These are phyloP conservation scores for Penicillium riverlandense DNA, from an alignment of 495 filamentous ascomycete species.

Conservation along the genomic window DNA sequence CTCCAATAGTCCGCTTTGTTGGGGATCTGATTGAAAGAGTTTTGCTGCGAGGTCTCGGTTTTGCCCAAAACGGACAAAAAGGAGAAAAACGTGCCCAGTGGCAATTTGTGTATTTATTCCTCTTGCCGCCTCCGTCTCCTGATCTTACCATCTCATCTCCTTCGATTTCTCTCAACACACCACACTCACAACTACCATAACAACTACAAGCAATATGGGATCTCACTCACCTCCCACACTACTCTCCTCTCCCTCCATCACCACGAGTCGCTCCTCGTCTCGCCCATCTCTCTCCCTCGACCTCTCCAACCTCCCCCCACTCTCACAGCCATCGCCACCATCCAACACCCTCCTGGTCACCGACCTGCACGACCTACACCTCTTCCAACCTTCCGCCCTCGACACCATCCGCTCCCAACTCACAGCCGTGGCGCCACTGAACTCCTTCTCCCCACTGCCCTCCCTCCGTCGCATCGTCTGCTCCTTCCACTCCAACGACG, in stretches of 20 bases:
- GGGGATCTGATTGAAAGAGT: too few relatives aligned
- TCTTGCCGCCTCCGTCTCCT: too few relatives aligned
- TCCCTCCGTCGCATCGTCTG: slow-evolving; percentile 88
- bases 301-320: slow-evolving; percentile 69
- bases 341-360: slow-evolving; percentile 94
- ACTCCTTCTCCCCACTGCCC: slow-evolving; percentile 86
- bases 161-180: too few relatives aligned
- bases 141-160: too few relatives aligned
- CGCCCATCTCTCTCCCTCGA: slow-evolving; percentile 68
- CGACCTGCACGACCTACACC: slow-evolving; percentile 64
- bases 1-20: too few relatives aligned
- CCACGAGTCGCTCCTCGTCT: slow-evolving; percentile 33
- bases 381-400: slow-evolving; percentile 75
- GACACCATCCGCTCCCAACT: slow-evolving; percentile 69
- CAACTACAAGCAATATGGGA: too few relatives aligned
- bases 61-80: too few relatives aligned
- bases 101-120: too few relatives aligned
- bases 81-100: too few relatives aligned
- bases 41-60: too few relatives aligned
- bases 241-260: slow-evolving; percentile 18
- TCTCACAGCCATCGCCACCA: slow-evolving; percentile 72
- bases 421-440: slow-evolving; percentile 56
- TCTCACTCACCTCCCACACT: slow-evolving; percentile 12
- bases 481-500: slow-evolving; percentile 69
- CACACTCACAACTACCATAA: too few relatives aligned